Conservation (phyloP, 2,329 filamentous ascomycete species). For the Pestalotiopsis sp. region DNA sequence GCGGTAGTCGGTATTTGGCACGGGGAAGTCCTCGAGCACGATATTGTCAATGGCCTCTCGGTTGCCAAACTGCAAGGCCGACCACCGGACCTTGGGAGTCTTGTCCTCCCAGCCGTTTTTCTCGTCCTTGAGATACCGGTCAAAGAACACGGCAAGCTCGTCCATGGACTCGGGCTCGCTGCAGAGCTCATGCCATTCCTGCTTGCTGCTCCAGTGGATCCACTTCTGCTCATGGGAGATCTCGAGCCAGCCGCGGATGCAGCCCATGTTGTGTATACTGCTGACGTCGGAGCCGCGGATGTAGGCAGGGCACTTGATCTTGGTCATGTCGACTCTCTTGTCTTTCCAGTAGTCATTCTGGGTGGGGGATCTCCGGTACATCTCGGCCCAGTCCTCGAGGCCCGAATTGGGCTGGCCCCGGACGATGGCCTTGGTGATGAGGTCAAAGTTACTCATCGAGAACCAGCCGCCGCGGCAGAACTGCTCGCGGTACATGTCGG, state of each 20-base stretch:
- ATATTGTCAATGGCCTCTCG: constrained; percentile 32
- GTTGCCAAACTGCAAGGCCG: constrained; percentile 37
- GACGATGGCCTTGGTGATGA: constrained; percentile 38
- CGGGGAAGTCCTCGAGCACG: constrained; percentile 33
- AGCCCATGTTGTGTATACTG: constrained; percentile 35
- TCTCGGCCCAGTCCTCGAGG: constrained; percentile 41
- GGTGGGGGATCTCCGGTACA: constrained; percentile 36
- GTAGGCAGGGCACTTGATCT: constrained; percentile 35
- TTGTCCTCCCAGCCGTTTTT: constrained; percentile 45
- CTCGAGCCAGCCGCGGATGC: constrained; percentile 37
- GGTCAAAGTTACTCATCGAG: constrained; percentile 40
- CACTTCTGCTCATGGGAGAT: constrained; percentile 40
- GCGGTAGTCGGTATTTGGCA: constrained; percentile 32
- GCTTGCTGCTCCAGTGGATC: constrained; percentile 38
- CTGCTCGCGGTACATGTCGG: constrained; percentile 47
- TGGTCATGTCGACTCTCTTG: constrained; percentile 35
- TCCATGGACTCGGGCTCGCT: constrained; percentile 28
- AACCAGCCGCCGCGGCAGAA: constrained; percentile 42
- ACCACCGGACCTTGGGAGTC: constrained; percentile 44
- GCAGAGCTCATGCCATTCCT: constrained; percentile 48
- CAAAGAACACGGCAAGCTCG: constrained; percentile 45
- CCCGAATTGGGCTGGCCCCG: constrained; percentile 27
- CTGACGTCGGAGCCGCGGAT: constrained; percentile 33
- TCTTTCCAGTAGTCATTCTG: constrained; percentile 37
- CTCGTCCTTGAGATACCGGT: constrained; percentile 41